Evolutionary conservation across 371 early-diverging fungal genomes (phyloP).

Genomic region (Basidiobolus heterosporus): DNA sequence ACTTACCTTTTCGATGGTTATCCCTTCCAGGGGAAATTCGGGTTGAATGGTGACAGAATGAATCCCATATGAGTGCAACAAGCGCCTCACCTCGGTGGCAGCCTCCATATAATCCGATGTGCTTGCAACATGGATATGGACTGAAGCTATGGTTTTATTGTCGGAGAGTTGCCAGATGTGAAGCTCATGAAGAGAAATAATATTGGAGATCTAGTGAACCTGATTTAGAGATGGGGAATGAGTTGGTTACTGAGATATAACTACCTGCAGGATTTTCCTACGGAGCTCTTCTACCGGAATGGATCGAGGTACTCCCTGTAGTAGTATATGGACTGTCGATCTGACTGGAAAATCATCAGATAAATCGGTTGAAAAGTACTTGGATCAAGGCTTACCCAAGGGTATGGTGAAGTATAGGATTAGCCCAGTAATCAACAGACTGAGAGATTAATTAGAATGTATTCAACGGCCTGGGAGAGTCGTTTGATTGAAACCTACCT

Average conservation of each 20-base stretch:
- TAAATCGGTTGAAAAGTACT: too few relatives aligned
- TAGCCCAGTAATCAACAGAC: slow-evolving; percentile 9
- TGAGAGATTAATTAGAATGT: not conserved
- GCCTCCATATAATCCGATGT: slow-evolving; percentile 37
- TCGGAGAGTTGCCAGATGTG: slow-evolving; percentile 88
- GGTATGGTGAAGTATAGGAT: slow-evolving; percentile 48
- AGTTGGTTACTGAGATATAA: slow-evolving; percentile 12
- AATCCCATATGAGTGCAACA: slow-evolving; percentile 62
- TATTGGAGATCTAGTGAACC: slow-evolving; percentile 25
- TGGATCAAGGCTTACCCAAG: too few relatives aligned
- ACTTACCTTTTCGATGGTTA: too few relatives aligned
- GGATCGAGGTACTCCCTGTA: slow-evolving; percentile 67
- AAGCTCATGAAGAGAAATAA: slow-evolving; percentile 73
- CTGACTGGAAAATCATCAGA: slow-evolving; percentile 35
- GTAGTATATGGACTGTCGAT: slow-evolving; percentile 60
- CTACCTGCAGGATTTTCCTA: slow-evolving; percentile 8
- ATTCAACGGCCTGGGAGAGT: slow-evolving; percentile 21
- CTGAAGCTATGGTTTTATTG: slow-evolving; percentile 62
- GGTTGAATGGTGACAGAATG: slow-evolving; percentile 84
- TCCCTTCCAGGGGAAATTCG: slow-evolving; percentile 33
- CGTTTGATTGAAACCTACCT: slow-evolving; percentile 2
- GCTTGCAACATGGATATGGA: slow-evolving; percentile 56
- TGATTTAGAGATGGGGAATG: not conserved
- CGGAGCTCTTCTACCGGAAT: slow-evolving; percentile 29
- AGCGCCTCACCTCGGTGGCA: slow-evolving; percentile 43